These are phyloP conservation scores for Yamadazyma kanchanaburiensis DNA, from an alignment of 1,139 yeast genomes.

Conservation along the genomic window DNA sequence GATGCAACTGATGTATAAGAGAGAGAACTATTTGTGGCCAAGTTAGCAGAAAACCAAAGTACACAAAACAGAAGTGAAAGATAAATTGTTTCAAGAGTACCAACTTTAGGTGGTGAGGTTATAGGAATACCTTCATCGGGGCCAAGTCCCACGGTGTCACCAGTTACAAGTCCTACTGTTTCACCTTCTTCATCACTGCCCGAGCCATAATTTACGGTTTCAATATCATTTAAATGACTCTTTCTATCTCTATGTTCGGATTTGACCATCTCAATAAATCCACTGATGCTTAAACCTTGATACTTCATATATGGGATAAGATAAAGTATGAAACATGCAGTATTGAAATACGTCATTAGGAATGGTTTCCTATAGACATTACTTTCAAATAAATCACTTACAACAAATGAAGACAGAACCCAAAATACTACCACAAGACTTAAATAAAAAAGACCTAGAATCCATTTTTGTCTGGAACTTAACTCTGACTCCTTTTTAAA, in stretches of 20 bases:
- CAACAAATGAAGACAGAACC: constrained; percentile 83
- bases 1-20: constrained; percentile 89
- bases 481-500: constrained; percentile 15
- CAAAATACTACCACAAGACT: constrained; percentile 76
- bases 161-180: background rate
- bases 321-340: constrained; percentile 78
- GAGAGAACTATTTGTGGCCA: constrained; percentile 83
- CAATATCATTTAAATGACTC: constrained; percentile 6
- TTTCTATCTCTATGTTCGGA: constrained; percentile 17
- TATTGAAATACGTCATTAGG: constrained; percentile 85
- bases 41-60: constrained; percentile 87
- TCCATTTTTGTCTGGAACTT: constrained; percentile 52
- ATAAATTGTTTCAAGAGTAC: constrained; percentile 46
- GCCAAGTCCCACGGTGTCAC: background rate
- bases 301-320: constrained; percentile 57
- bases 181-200: constrained; percentile 10
- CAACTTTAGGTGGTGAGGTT: constrained; percentile 28
- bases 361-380: constrained; percentile 85
- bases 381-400: constrained; percentile 68
- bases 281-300: constrained; percentile 16
- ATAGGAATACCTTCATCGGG: too few species aligned
- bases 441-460: constrained; percentile 69
- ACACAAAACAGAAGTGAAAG: constrained; percentile 79
- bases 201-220: constrained; percentile 16
- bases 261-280: constrained; percentile 21